Evolutionary conservation across 129 eudicot species (phyloP).

Genomic region (Solidago caesia): DNA sequence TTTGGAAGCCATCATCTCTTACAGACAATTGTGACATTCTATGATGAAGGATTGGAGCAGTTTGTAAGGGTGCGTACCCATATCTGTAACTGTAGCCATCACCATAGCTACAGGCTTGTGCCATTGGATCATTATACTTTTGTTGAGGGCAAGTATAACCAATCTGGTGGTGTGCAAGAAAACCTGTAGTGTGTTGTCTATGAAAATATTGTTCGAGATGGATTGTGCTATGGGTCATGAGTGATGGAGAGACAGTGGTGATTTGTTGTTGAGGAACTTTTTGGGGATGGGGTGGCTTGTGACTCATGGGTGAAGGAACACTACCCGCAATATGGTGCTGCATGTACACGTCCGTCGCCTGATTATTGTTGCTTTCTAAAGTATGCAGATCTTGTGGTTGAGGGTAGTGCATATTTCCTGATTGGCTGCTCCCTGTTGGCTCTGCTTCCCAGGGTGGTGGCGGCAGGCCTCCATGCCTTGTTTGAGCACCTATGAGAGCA

Average conservation of each 20-base stretch:
- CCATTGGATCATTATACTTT: not conserved
- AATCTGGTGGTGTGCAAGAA: not conserved
- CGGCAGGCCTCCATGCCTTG: not conserved
- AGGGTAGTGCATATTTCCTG: not conserved
- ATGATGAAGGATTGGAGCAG: not conserved
- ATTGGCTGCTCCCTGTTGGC: not conserved
- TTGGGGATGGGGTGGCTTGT: not conserved
- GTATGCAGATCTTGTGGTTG: not conserved
- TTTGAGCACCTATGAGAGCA: not conserved
- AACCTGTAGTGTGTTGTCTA: slow-evolving; percentile 1
- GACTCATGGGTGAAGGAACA: not conserved
- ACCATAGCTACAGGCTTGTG: not conserved
- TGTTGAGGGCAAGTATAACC: not conserved
- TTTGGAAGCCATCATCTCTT: not conserved
- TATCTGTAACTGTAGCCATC: not conserved
- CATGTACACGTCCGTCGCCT: not conserved
- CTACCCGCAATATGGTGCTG: not conserved
- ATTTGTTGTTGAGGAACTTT: not conserved
- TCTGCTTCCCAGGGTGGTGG: not conserved
- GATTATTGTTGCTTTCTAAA: not conserved
- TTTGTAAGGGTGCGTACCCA: not conserved
- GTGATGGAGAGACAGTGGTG: not conserved
- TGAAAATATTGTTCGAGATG: not conserved
- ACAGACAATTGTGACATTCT: not conserved
- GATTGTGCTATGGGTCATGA: not conserved